Evolutionary conservation across 1,139 yeast species (phyloP).

Genomic region (Kodamaea sp.): DNA sequence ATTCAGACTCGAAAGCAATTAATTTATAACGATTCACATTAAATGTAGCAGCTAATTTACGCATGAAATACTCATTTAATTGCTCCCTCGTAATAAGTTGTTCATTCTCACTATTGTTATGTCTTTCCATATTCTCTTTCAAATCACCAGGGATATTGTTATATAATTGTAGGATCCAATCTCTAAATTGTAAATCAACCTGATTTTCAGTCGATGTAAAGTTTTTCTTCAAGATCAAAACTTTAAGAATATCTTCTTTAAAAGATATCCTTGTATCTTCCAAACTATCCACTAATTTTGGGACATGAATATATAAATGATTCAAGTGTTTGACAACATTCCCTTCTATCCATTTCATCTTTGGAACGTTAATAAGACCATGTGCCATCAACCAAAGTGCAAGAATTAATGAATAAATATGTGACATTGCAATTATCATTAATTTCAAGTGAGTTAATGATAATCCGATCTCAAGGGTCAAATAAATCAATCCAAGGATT

Average conservation of each 20-base stretch:
- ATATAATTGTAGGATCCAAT: constrained; percentile 39
- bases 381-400: constrained; percentile 87
- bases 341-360: constrained; percentile 53
- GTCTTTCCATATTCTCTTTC: constrained; percentile 34
- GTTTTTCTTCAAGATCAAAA: constrained; percentile 44
- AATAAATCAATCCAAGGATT: constrained; percentile 53
- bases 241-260: constrained; percentile 62
- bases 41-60: constrained; percentile 34
- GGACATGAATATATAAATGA: constrained; percentile 51
- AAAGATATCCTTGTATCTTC: constrained; percentile 64
- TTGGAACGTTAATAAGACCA: constrained; percentile 68
- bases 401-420: constrained; percentile 70
- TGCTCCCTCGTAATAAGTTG: constrained; percentile 32
- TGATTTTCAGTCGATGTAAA: constrained; percentile 30
- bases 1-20: constrained; percentile 42
- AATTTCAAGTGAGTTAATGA: constrained; percentile 56
- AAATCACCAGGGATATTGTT: constrained; percentile 34
- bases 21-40: constrained; percentile 37
- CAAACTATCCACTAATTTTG: constrained; percentile 54
- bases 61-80: constrained; percentile 32
- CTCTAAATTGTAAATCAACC: constrained; percentile 33
- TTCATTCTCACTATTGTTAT: constrained; percentile 17
- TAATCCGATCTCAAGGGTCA: constrained; percentile 59
- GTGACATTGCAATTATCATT: constrained; percentile 71
- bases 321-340: constrained; percentile 36